Conservation (phyloP, 2,329 filamentous ascomycete genomes). For the Cadophora malorum region DNA sequence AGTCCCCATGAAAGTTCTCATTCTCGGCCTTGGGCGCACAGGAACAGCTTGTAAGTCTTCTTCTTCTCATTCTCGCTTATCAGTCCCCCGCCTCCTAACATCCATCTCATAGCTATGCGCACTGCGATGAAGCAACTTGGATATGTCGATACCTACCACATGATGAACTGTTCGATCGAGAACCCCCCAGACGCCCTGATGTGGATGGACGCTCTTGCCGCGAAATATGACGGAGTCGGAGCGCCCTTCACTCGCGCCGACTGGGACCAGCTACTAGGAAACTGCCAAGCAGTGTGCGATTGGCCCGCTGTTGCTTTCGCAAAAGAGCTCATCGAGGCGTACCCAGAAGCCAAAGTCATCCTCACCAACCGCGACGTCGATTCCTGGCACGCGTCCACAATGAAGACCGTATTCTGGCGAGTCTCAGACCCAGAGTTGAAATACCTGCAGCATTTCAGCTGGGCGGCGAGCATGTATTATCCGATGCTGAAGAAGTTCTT, state of each 20-base stretch:
- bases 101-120: conserved; percentile 59
- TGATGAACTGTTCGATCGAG: conserved; percentile 73
- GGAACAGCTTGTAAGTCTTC: conserved; percentile 68
- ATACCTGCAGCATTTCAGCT: conserved; percentile 61
- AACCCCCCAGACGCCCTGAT: conserved; percentile 71
- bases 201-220: conserved; percentile 72
- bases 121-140: conserved; percentile 70
- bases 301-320: conserved; percentile 72
- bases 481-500: conserved; percentile 75
- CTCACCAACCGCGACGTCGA: conserved; percentile 71
- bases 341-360: conserved; percentile 75
- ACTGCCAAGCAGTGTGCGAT: conserved; percentile 72
- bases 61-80: not conserved
- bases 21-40: conserved; percentile 72
- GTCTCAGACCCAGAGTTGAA: conserved; percentile 67
- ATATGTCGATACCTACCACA: conserved; percentile 74
- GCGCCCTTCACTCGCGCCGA: conserved; percentile 67
- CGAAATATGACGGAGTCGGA: conserved; percentile 64
- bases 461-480: conserved; percentile 72
- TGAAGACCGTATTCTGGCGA: conserved; percentile 73
- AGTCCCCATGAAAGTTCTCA: conserved; percentile 75
- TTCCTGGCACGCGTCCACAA: conserved; percentile 60
- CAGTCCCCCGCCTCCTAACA: not conserved
- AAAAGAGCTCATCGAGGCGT: conserved; percentile 72
- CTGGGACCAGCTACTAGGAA: conserved; percentile 72